Evolutionary conservation across 768 basidiomycete genomes (phyloP), one percentile per base, ranked within the genome.

Genomic region (Neoboletus magnificus): DNA sequence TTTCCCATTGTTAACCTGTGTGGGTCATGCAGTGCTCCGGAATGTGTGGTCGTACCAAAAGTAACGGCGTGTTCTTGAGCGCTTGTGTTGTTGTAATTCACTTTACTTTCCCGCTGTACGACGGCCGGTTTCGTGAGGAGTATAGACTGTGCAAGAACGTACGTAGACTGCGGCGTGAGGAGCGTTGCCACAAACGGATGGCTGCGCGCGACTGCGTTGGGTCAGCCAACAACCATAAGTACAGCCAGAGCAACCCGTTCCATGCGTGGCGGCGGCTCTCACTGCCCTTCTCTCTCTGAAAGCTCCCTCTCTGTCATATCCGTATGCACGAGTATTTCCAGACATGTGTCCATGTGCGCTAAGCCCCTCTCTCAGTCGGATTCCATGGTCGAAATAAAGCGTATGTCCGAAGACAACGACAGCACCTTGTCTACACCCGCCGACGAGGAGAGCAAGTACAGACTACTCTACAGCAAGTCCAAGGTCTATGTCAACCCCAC

Each of bases 401-500:
- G 75, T 56, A 66, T 71, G 33, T 52, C 55, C 62, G 44, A 49
- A 54, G 49, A 50, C 64, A 18, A 20, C 37, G 55, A 52, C 48
- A 43, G 27, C 39, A 22, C 52, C 47, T 36, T 46, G 56, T 52
- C 62, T 16, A 32, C 50, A 13, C 56, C 58, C 25, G 45, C 53
- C 0, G 78, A 81, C 52, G 85, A 87, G 61, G 84, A 84, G 62
- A 71, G 71, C 64, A 85, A 82, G 69, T 82, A 84, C 67, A 79
- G 89, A 43, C 77, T 98, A 46, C 70, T 98, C 15, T 97, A 93
- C 64, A 88, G 86, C 71, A 97, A 96, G 70, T 91, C 89, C 40
- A 95, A 94, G 70, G 96, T 98, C 43, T 94, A 96, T 67, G 86
- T 99, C 42, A 92, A 98, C 62, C 97, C 97, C 0, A 96, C 94